Conservation (phyloP, 2,329 filamentous ascomycete species). For the Helotiales sp. region DNA sequence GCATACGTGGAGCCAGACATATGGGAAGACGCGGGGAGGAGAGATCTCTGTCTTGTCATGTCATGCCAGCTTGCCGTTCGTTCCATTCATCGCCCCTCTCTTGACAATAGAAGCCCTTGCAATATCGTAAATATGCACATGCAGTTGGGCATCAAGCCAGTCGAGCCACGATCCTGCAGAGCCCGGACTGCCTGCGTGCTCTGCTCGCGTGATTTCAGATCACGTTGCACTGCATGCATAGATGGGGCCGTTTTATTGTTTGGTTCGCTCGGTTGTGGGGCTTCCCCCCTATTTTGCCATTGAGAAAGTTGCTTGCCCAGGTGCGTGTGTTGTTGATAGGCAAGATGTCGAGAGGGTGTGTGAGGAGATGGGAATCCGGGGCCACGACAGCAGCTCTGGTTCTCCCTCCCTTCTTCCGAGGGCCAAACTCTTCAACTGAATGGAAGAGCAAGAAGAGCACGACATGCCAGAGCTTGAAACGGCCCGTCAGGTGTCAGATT, state of each 20-base stretch:
- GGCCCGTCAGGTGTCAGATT: background rate
- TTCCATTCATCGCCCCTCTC: background rate
- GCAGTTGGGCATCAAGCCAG: slow-evolving; percentile 1
- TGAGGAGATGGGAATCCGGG: background rate
- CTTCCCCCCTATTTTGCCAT: background rate
- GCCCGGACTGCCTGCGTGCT: background rate
- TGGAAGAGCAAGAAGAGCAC: background rate
- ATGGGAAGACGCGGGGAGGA: too few relatives aligned
- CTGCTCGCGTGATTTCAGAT: slow-evolving; percentile 10
- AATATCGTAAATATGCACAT: background rate
- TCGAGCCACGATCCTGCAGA: slow-evolving; percentile 11
- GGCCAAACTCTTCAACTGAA: background rate
- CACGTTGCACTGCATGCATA: slow-evolving; percentile 8
- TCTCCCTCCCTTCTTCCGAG: background rate
- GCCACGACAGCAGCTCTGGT: background rate
- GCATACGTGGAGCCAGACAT: background rate
- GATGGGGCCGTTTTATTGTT: background rate
- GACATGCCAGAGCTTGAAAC: background rate
- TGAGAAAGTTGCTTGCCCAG: too few relatives aligned
- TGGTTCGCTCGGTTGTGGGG: background rate
- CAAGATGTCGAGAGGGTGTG: slow-evolving; percentile 2
- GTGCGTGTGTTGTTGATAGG: too few relatives aligned
- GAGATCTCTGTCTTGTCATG: background rate
- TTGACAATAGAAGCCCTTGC: background rate
- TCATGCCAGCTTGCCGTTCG: background rate